Evolutionary conservation across 768 basidiomycete genomes (phyloP), one percentile per base, ranked within the genome.

Genomic region (Boletus reticulatus): DNA sequence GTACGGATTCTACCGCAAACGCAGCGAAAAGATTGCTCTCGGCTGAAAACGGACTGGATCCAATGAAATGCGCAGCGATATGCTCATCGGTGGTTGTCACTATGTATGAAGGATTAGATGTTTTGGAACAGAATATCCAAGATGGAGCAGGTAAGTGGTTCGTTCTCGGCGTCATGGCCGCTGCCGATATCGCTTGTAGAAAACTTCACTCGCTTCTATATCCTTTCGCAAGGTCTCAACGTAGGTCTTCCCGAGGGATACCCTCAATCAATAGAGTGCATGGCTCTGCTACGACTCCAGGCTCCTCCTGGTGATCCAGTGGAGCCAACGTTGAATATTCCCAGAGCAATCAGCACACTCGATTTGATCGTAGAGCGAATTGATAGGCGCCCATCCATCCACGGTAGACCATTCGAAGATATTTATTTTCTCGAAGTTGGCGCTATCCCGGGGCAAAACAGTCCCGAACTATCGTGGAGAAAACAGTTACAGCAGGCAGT

Each of bases 171-270:
- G 14, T 49, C 14, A 10, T 31, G 42, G 53, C 31, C 24, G 39
- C 3, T 27, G 32, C 45, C 34, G 48, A 54, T 52, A 8, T 19
- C 20, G 29, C 27, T 47, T 42, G 22, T 66, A 89, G 89, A 69
- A 19, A 89, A 90, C 60, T 81, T 75, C 49, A 90, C 89, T 6
- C 81, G 87, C 41, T 90, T 90, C 71, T 87, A 81, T 61, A 71
- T 89, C 44, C 60, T 89, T 53, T 73, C 79, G 4, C 67, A 73
- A 31, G 72, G 75, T 14, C 63, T 62, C 36, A 64, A 75, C 4
- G 55, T 59, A 11, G 57, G 60, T 11, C 56, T 74, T 27, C 75
- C 76, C 6, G 43, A 54, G 19, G 41, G 64, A 16, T 66, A 65
- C n/a, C 43, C 58, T n/a, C 48, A 41, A 17, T 56, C 69, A 38